Base-by-base conservation (phyloP, 163 green algal species). In the Volvox carteri region DNA sequence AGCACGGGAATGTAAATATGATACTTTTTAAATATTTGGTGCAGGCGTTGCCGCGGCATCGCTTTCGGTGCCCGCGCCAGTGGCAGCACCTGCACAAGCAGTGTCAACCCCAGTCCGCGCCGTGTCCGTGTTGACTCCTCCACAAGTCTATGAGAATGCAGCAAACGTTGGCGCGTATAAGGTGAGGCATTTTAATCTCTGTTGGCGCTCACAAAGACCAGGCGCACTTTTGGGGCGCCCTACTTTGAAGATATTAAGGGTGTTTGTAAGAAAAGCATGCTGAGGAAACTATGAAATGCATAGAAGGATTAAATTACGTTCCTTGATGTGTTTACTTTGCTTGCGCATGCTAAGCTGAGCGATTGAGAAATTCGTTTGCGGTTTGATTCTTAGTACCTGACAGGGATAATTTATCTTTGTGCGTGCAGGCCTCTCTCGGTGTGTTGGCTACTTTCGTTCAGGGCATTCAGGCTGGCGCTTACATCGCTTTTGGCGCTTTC, bases 401-500 rank as follows among this genome's bases (percentile, higher is more conserved):
- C n/a, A n/a, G n/a, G n/a, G n/a, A n/a, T n/a, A n/a, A n/a, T n/a
- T n/a, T n/a, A n/a, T n/a, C 0, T 56, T 76, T 76, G 18, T 50
- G 25, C 37, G 28, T 50, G 54, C 81, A 88, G 83, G 83, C 44
- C 14, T 21, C 2, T 1, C 83, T 88, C 3, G 9, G 35, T 39
- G 35, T 50, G 25, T 25, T 80, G 25, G 44, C 83, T 2, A 89
- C 84, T 7, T 89, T 89, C 30, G 72, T 89, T 41, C 84, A 84
- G 30, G 91, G 92, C 84, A 90, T 97, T 72, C 87, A 95, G 62
- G 96, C 93, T 6, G 96, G 96, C n/a, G 89, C 86, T 50, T 97
- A 96, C 90, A 96, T 98, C 70, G 95, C 92, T 11, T 95, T 98
- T 58, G 96, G 96, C 6, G 93, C 84, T 37, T 92, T 98, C 76